Base-by-base conservation (phyloP, 306 rosid genomes). In the Rosa chinensis region DNA sequence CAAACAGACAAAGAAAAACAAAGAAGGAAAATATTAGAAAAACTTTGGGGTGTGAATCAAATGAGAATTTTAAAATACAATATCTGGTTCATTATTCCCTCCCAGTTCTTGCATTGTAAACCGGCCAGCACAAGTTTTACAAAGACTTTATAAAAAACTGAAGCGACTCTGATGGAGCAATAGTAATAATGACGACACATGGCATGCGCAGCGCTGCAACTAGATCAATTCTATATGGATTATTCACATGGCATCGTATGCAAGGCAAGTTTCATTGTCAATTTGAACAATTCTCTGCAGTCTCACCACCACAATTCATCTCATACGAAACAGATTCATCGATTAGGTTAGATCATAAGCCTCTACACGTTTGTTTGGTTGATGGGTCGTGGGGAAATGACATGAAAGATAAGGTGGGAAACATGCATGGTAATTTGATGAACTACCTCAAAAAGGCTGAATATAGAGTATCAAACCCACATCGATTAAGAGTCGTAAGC, bases 91-190 rank as follows among this genome's bases (percentile, higher is more conserved):
- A 48, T 18, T 63, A 32, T 35, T 63, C 69, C 42, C 42, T 49
- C 37, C 32, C 39, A 40, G 5, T 45, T 28, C 21, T 61, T 63
- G 72, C 62, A 45, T 53, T 64, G 62, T 76, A 44, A 61, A 25
- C 66, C 72, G 79, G 72, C 72, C 47, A 47, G 48, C 79, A 49
- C 72, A 76, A 63, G 48, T 18, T 75, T 16, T 17, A 61, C 64
- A 32, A 75, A 28, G 55, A 25, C 10, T 12, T 13, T 6, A 39
- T 67, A 39, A 39, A 67, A 39, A 18, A 67, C 11, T 66, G 43
- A 16, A 5, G 21, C 23, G 13, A 58, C 59, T 32, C 37, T 52
- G 59, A 44, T 52, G 70, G 70, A 64, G 20, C 40, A 32, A 32
- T 74, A 50, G 44, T 73, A 32, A 18, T 73, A 72, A 37, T 55